These are phyloP conservation scores for Cryphonectria carpinicola DNA, from an alignment of 2,329 filamentous ascomycete genomes.

Conservation along the genomic window DNA sequence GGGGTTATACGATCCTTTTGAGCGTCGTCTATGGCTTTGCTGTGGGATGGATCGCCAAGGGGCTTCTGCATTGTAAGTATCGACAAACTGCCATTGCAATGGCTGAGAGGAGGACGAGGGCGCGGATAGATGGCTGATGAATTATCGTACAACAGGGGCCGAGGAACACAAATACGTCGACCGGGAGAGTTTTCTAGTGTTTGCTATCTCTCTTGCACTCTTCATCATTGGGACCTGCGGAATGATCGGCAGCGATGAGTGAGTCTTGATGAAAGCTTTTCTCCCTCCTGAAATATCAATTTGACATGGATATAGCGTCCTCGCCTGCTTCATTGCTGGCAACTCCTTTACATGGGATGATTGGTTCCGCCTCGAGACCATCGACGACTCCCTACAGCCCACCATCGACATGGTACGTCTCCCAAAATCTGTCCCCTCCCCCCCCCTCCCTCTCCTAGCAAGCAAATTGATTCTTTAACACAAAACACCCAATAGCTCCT, in stretches of 20 bases:
- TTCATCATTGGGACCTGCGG: slow-evolving; percentile 89
- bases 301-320: slow-evolving; percentile 48
- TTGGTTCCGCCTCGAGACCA: slow-evolving; percentile 88
- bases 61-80: slow-evolving; percentile 70
- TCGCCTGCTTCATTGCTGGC: slow-evolving; percentile 91
- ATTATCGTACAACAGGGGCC: slow-evolving; percentile 47
- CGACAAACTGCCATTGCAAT: too few relatives aligned
- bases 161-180: slow-evolving; percentile 82
- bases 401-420: slow-evolving; percentile 77
- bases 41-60: slow-evolving; percentile 81
- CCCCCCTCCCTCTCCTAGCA: neutral
- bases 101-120: too few relatives aligned
- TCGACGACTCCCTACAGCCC: slow-evolving; percentile 90
- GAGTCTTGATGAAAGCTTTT: slow-evolving; percentile 4
- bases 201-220: slow-evolving; percentile 80
- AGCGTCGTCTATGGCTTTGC: slow-evolving; percentile 76
- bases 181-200: slow-evolving; percentile 84
- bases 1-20: slow-evolving; percentile 80
- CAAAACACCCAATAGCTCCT: slow-evolving; percentile 58
- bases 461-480: neutral
- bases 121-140: slow-evolving; percentile 7
- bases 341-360: slow-evolving; percentile 93
- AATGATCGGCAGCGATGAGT: slow-evolving; percentile 82
- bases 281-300: neutral
- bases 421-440: neutral